Base-by-base conservation (phyloP, 164 flowering plant genomes). In the Berberis vulgaris region DNA sequence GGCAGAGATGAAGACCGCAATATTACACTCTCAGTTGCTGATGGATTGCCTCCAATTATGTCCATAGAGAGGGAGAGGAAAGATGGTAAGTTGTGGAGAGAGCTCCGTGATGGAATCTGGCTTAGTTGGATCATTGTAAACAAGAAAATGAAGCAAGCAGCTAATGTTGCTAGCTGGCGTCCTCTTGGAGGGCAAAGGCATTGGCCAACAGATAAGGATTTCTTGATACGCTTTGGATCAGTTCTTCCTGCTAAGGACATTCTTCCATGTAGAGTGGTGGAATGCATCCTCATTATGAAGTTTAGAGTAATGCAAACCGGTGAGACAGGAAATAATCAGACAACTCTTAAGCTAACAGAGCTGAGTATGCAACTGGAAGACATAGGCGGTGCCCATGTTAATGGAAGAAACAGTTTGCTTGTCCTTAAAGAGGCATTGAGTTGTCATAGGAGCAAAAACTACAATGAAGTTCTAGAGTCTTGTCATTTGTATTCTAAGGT, bases 101-200 rank as follows among this genome's bases (percentile, higher is more conserved):
- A 89, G 73, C 95, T 92, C 13, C 75, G 86, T 2, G 83, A 82
- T 64, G 89, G 86, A 10, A 78, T 89, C 42, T 73, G 84, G 62
- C 87, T 92, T 47, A 92, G 96, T 73, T 92, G 98, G 96, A 89
- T 89, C 60, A 73, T 89, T 6, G 93, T 92, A 50, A 92, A 92
- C 73, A 74, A 49, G 55, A 89, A 86, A 68, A 69, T 80, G 43
- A 87, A 87, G 65, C 87, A 84, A 72, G 89, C 95, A 46, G 98
- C 86, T 38, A 92, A 92, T 70, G 79, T 92, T 12, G 84, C 95
- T 45, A 89, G 98, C 70, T 89, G 92, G 95, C 76, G 81, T 69
- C 86, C 96, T 41, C 84, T 89, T 57, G 86, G 88, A 2, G 98
- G 96, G n/a, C 95, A 87, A 67, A 77, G 96, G 68, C 98, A 91